These are phyloP conservation scores for Auriculariales sp. DNA, from an alignment of 768 basidiomycete genomes.

Conservation along the genomic window DNA sequence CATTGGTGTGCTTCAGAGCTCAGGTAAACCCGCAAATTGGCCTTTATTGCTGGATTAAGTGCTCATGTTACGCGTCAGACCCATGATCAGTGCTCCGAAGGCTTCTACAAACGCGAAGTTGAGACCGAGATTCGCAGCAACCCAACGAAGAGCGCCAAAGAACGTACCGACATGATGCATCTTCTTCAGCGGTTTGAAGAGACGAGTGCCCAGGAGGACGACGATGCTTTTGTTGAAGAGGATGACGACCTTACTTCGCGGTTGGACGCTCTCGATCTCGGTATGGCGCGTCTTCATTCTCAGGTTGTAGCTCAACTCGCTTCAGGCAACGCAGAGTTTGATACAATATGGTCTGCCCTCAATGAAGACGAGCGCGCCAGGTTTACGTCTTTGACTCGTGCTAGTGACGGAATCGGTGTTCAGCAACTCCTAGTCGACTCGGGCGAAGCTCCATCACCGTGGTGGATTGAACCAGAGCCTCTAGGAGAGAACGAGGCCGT, in stretches of 20 bases:
- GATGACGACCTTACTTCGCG: slow-evolving; percentile 34
- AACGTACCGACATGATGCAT: slow-evolving; percentile 52
- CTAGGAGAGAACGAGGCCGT: slow-evolving; percentile 2
- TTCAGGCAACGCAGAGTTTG: slow-evolving; percentile 39
- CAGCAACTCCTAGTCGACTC: slow-evolving; percentile 46
- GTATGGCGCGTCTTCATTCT: slow-evolving; percentile 22
- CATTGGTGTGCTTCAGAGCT: slow-evolving; percentile 63
- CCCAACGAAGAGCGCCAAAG: slow-evolving; percentile 37
- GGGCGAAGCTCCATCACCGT: slow-evolving; percentile 39
- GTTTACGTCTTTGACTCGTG: slow-evolving; percentile 42
- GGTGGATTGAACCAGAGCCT: slow-evolving; percentile 44
- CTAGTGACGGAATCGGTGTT: slow-evolving; percentile 48
- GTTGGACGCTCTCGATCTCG: slow-evolving; percentile 44
- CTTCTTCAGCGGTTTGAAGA: slow-evolving; percentile 63
- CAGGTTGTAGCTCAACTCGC: not conserved
- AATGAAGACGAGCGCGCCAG: slow-evolving; percentile 41
- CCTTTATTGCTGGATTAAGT: not conserved
- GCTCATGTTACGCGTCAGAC: slow-evolving; percentile 18
- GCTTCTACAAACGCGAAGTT: slow-evolving; percentile 66
- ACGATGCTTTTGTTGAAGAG: slow-evolving; percentile 15
- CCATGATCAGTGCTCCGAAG: slow-evolving; percentile 67
- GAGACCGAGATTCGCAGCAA: slow-evolving; percentile 43
- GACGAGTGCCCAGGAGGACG: slow-evolving; percentile 24
- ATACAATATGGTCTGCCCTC: slow-evolving; percentile 47
- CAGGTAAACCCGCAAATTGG: slow-evolving; percentile 27